Conservation (phyloP, 148 eudicot species). For the Silene conica region DNA sequence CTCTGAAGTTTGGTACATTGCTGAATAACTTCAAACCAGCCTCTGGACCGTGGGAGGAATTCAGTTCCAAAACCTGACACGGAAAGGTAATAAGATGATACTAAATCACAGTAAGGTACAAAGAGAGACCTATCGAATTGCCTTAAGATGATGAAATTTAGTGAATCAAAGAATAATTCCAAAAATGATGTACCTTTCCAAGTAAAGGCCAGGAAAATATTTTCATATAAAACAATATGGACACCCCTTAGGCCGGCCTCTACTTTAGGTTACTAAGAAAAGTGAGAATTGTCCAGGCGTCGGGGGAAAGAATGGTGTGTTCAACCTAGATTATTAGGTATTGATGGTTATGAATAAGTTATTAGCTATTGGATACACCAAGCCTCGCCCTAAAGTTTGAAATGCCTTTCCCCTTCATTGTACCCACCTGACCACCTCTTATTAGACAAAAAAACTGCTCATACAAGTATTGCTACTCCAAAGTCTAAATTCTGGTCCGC, state of each 20-base stretch:
- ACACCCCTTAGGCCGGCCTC: not conserved
- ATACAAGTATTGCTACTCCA: not conserved
- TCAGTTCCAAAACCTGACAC: slow-evolving; percentile 70
- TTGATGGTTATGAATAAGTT: too few species aligned
- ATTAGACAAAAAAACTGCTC: too few species aligned
- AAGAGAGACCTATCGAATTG: not conserved
- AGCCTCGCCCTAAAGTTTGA: not conserved
- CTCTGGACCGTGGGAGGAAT: slow-evolving; percentile 76
- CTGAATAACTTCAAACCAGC: slow-evolving; percentile 64
- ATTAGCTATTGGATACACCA: not conserved
- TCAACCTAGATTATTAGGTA: too few species aligned
- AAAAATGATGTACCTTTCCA: not conserved
- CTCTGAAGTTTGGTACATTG: slow-evolving; percentile 58
- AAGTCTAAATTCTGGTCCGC: not conserved
- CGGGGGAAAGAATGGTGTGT: too few species aligned
- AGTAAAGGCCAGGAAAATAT: not conserved
- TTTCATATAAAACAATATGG: not conserved
- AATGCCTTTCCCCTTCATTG: not conserved
- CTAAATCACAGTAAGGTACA: not conserved
- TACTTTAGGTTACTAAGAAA: not conserved
- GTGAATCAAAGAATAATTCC: not conserved
- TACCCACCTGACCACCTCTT: not conserved
- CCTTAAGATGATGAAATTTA: slow-evolving; percentile 6
- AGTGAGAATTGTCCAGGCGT: not conserved
- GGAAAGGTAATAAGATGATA: slow-evolving; percentile 1